Conservation (phyloP, 169 alveolate genomes). For the Perkinsus chesapeaki region DNA sequence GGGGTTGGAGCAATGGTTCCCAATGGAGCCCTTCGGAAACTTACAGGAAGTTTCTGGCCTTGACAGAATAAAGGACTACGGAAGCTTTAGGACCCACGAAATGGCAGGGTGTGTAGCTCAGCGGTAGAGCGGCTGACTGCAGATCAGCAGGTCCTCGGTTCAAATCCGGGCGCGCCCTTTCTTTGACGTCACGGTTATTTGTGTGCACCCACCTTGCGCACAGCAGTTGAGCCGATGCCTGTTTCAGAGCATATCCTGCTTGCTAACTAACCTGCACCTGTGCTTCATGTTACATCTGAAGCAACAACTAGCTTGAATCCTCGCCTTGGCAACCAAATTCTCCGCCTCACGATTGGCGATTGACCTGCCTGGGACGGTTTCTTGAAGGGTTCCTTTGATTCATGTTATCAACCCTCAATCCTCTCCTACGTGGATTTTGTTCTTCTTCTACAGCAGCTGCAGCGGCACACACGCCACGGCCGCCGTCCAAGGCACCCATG, state of each 20-base stretch:
- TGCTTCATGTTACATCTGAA: too few relatives aligned
- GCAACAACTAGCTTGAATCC: too few relatives aligned
- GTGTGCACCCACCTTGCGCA: too few relatives aligned
- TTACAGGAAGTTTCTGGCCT: too few relatives aligned
- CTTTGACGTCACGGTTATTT: not conserved
- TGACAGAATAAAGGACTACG: too few relatives aligned
- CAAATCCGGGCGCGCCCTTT: slow-evolving; percentile 4
- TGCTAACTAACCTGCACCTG: too few relatives aligned
- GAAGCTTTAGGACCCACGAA: not conserved
- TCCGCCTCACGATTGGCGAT: too few relatives aligned
- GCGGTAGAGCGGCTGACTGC: slow-evolving; percentile 5
- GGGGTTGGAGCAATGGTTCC: too few relatives aligned
- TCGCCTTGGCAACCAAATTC: too few relatives aligned
- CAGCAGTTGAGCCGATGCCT: too few relatives aligned
- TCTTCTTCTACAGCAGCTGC: not conserved
- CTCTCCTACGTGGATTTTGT: not conserved
- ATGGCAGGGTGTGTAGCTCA: not conserved
- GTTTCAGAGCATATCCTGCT: too few relatives aligned
- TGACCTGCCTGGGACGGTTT: not conserved
- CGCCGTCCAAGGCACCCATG: not conserved
- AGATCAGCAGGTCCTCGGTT: slow-evolving; percentile 5
- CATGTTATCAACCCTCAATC: not conserved
- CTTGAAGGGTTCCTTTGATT: not conserved
- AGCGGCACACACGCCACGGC: not conserved
- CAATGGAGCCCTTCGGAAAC: too few relatives aligned